Conservation (phyloP, 1,284 basidiomycete species). For the Papiliotrema fonsecae region DNA sequence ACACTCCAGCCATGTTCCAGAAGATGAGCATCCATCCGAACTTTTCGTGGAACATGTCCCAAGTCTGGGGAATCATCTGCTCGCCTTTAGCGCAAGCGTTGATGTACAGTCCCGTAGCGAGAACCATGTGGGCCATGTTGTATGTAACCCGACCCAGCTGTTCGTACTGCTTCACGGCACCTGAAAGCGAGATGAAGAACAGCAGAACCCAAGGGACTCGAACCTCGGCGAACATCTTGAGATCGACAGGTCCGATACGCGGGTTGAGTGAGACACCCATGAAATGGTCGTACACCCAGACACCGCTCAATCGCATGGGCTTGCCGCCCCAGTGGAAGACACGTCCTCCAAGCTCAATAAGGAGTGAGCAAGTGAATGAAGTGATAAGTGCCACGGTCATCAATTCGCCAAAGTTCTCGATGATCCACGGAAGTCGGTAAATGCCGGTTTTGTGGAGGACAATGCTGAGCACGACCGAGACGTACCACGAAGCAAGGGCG, state of each 20-base stretch:
- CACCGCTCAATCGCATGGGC: conserved; percentile 87
- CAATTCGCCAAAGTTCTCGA: conserved; percentile 93
- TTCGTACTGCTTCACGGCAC: conserved; percentile 94
- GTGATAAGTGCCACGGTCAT: conserved; percentile 95
- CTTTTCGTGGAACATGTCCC: conserved; percentile 99
- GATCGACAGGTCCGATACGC: conserved; percentile 83
- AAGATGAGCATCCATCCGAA: conserved; percentile 93
- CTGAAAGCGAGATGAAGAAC: conserved; percentile 88
- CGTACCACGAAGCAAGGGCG: conserved; percentile 81
- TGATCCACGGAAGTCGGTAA: conserved; percentile 90
- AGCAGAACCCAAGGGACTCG: conserved; percentile 96
- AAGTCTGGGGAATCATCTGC: conserved; percentile 98
- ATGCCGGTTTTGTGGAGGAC: conserved; percentile 73
- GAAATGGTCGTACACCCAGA: conserved; percentile 88
- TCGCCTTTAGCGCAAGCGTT: conserved; percentile 94
- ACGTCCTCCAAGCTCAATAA: conserved; percentile 72
- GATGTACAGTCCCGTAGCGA: conserved; percentile 92
- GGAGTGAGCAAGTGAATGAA: conserved; percentile 74
- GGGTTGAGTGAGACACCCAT: conserved; percentile 97
- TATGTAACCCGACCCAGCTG: conserved; percentile 86
- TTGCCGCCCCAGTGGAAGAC: conserved; percentile 60
- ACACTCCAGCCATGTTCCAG: conserved; percentile 91
- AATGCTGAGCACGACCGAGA: conserved; percentile 72
- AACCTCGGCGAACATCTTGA: conserved; percentile 99
- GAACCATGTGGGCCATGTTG: conserved; percentile 96